Evolutionary conservation across 2,329 filamentous ascomycete genomes (phyloP), one percentile per base, ranked within the genome.

Genomic region (Delphinella strobiligena): DNA sequence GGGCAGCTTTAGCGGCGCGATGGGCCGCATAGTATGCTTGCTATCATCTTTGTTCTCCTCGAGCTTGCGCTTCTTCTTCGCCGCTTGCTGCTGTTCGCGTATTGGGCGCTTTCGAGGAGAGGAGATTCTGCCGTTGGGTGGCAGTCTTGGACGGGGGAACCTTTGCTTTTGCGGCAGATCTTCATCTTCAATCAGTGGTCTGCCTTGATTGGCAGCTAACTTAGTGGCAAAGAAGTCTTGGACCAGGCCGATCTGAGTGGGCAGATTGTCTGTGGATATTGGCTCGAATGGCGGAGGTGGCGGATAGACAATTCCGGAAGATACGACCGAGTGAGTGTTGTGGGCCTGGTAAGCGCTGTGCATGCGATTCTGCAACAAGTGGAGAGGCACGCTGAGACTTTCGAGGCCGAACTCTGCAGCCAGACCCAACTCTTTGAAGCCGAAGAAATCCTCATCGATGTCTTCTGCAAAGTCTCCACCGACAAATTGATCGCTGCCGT

Each of bases 391-490:
- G 38, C 84, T 88, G 45, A 96, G 75, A 49, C 82, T 82, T 22
- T 89, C 80, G 45, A 91, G 71, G 14, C 88, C 88, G 56, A 96
- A 82, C 57, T 98, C 91, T 51, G 79, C 81, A 53, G 94, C 87
- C 42, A 98, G 72, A 32, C 91, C 91, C 34, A 98, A 75, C 44
- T 93, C 88, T 56, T 87, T 88, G 74, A 98, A 96, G 19, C 91
- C 91, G 54, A 98, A 98, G 73, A 95, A 98, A 63, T 98, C 91
- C 66, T 98, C 91, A 45, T 88, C 89, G 10, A 98, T 82, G 51
- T 98, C 91, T 58, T 95, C 91, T 1, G 91, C 91, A 58, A 98
- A 98, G 60, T 98, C 91, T 45, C 91, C 91, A 34, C 84, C 86
- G 35, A 95, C 80, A 51, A 96, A 98, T 56, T 96, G 91, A 48